Percentiles rank a stretch among this genome's conserved stretches.
Conservation (phyloP, 169 alveolate species). For the Eimeria sp. region DNA sequence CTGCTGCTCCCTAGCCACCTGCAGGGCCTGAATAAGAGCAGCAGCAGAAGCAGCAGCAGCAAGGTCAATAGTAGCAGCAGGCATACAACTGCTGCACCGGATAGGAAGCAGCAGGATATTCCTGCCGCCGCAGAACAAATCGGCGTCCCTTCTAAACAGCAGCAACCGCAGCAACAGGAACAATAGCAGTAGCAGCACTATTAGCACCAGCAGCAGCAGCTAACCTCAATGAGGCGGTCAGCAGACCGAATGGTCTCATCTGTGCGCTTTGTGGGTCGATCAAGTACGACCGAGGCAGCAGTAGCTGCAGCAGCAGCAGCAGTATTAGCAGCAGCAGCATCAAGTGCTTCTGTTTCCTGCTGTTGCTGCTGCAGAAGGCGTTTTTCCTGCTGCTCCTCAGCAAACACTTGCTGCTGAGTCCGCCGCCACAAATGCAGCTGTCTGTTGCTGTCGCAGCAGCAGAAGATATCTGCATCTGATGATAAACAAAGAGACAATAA, state of each 20-base stretch:
- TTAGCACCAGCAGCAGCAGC: background rate
- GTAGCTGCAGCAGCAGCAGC: conserved; percentile 41
- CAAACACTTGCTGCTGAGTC: conserved; percentile 82
- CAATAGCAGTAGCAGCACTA: background rate
- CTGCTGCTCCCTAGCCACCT: no score
- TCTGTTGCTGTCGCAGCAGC: conserved; percentile 56
- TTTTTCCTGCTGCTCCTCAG: conserved; percentile 82
- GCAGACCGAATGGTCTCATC: conserved; percentile 79
- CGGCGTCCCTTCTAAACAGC: background rate
- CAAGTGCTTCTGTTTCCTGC: conserved; percentile 71
- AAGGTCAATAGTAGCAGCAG: background rate
- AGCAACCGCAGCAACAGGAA: background rate
- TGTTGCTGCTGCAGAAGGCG: conserved; percentile 72
- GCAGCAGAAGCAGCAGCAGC: conserved; percentile 1
- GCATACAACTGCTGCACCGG: background rate
- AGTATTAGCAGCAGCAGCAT: conserved; percentile 19
- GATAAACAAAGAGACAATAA: background rate
- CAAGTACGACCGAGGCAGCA: conserved; percentile 38
- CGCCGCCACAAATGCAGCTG: conserved; percentile 80
- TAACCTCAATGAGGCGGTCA: conserved; percentile 74
- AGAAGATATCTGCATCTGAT: conserved; percentile 42
- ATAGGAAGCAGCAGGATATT: no score
- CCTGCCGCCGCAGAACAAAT: no score
- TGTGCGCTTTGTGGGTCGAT: conserved; percentile 64
- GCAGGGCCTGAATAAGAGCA: no score